Percentiles rank a stretch among this genome's conserved stretches.
Conservation (phyloP, 179 eudicot species). For the Beta corolliflora region DNA sequence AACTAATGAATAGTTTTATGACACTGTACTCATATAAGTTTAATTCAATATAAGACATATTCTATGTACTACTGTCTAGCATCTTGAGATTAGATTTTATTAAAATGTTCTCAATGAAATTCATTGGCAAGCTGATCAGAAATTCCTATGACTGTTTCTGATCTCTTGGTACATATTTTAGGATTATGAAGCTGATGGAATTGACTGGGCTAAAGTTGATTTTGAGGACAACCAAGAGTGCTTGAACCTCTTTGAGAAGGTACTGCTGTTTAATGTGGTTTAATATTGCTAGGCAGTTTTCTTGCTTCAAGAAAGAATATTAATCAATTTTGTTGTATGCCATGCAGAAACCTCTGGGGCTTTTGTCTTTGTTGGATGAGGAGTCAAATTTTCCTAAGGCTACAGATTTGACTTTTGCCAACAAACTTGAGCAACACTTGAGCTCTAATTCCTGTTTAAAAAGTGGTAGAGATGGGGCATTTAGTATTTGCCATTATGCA, state of each 20-base stretch:
- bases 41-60: background rate
- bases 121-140: background rate
- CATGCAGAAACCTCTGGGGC: constrained; percentile 84
- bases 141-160: background rate
- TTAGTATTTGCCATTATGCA: constrained; percentile 75
- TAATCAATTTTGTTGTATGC: constrained; percentile 14
- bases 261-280: constrained; percentile 26
- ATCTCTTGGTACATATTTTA: constrained; percentile 29
- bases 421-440: constrained; percentile 84
- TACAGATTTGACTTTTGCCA: constrained; percentile 73
- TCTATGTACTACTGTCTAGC: background rate
- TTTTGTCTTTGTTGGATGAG: constrained; percentile 85
- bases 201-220: constrained; percentile 86
- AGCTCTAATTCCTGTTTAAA: constrained; percentile 66
- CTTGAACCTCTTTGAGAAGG: constrained; percentile 94
- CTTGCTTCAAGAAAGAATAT: background rate
- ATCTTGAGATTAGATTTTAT: background rate
- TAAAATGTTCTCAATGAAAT: background rate
- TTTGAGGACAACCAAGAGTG: constrained; percentile 93
- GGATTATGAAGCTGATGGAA: constrained; percentile 94
- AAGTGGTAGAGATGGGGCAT: constrained; percentile 63
- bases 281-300: constrained; percentile 16
- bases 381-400: constrained; percentile 88
- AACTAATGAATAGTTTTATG: background rate
- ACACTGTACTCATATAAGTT: background rate